phyloP scores from a whole-genome alignment of 2,329 filamentous ascomycete species.

The Nemania sp. region DNA sequence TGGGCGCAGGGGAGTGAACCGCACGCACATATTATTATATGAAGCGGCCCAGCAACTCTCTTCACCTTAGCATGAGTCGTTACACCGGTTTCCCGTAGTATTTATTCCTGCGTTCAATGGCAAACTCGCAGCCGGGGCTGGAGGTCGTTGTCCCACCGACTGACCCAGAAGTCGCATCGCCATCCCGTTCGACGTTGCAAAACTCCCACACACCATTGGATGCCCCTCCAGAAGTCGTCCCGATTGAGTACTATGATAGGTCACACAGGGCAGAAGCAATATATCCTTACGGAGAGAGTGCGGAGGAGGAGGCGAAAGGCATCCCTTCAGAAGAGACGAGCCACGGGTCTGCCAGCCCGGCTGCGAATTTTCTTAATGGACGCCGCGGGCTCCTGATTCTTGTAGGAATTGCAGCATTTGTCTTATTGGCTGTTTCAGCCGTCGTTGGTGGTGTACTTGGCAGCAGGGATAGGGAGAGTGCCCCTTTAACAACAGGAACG shows the following conservation, averaged over 20 bases:
- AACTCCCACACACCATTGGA: not conserved
- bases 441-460: conserved; percentile 1
- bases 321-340: not conserved
- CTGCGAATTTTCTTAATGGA: not conserved
- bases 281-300: not conserved
- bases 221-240: not conserved
- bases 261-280: not conserved
- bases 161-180: not conserved
- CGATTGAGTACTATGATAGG: not conserved
- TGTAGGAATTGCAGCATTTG: not conserved
- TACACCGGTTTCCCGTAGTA: not conserved
- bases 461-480: not conserved
- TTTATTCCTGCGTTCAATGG: not conserved
- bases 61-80: not conserved
- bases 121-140: not conserved
- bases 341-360: not conserved
- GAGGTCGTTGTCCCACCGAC: not conserved
- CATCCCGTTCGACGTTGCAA: not conserved
- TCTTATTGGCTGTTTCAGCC: not conserved
- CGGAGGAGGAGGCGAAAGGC: too few relatives aligned
- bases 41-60: not conserved
- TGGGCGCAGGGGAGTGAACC: not conserved
- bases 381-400: not conserved
- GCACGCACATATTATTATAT: not conserved
- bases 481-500: not conserved